Evolutionary conservation across 805 yeast species (phyloP), one percentile per base, ranked within the genome.

Genomic region (Saccharomycopsis amapae): DNA sequence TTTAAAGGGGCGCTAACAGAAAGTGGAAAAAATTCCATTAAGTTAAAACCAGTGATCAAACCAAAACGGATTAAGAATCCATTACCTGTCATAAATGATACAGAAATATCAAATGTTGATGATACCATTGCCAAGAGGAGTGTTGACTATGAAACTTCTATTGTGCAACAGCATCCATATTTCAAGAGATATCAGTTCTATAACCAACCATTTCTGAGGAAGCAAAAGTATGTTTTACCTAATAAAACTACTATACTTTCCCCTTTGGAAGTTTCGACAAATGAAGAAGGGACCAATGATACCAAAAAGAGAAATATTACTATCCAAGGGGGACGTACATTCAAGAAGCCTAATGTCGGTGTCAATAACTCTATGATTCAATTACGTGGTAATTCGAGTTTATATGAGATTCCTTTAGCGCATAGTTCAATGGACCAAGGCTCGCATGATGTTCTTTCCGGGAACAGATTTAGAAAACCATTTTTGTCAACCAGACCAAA

Each of bases 81-180:
- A 32, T 15, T 15, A 32, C 6, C 15, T 32, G 7, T 6, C 13
- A n/a, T 38, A 15, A 6, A 4, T 7, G 6, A 38, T 12, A 19
- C 13, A 28, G 19, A 33, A 18, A 15, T 7, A 33, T 9, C 9
- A 37, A 22, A 2, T 15, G 25, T 15, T 25, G 35, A 5, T 31
- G 5, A 31, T 6, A 18, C 15, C 7, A 31, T 6, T 13, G 35
- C 15, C 15, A 6, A n/a, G 35, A n/a, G 15, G 15, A n/a, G 17
- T 31, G 35, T 31, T n/a, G 15, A 45, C 10, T 31, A 36, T 17
- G 50, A 46, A 38, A 34, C 18, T 17, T 15, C 35, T 9, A 12
- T 48, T 15, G 20, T 33, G 2, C 40, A 37, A 28, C 49, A 45
- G 20, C 52, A 49, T 42, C 53, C 53, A 20, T 49, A 49, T 35